Evolutionary conservation across 1,284 basidiomycete species (phyloP), one percentile per base, ranked within the genome.

Genomic region (Ceratobasidium theobromae): DNA sequence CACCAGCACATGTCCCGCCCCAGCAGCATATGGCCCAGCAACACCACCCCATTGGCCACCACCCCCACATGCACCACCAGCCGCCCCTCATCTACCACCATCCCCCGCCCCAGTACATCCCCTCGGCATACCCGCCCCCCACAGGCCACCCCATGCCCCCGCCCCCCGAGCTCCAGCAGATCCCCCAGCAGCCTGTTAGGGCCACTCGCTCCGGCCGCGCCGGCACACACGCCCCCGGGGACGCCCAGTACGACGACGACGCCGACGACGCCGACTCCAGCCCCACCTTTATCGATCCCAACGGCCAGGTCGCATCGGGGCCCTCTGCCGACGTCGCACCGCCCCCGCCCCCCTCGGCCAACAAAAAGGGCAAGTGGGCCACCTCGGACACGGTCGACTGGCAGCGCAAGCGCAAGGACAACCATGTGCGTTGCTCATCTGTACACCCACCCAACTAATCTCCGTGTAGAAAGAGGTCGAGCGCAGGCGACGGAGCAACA

Each of bases 391-490:
- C 57, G 14, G 57, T 60, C 12, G 91, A 93, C 73, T 93, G 91
- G 89, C 84, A 84, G 35, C 80, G 89, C 65, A 85, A 89, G 73
- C 79, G 91, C 69, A 93, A 93, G 72, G 91, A 93, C 72, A 93
- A 93, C 70, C 91, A 93, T 75, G 90, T 90, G 40, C 33, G 75
- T 71, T 3, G 21, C 16, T 9, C 30, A 28, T 38, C 28, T 8
- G 14, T 55, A 45, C 53, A 54, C 30, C 35, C 18, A 16, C 9
- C 23, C n/a, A 30, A 18, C 33, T 9, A 53, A 8, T 32, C 11
- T 12, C 4, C 16, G 67, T 62, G 64, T 74, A 96, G 93, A 97
- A 97, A 89, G 95, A 98, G 77, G 95, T 98, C 11, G 95, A 98
- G 77, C 89, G 95, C 67, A 85, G 94, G 48, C 87, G 95, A 55